phyloP scores from a whole-genome alignment of 129 eudicot genomes.

The sunflower (Helianthus annuus) region HanXRQr2.0-SUNRISE NC_035437.2:136572130-136572629 shows the following conservation, averaged over 20 bases:
- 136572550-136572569: conserved; percentile 67
- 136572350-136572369: conserved; percentile 96
- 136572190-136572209: conserved; percentile 93
- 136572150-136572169: conserved; percentile 99
- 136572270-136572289: no score
- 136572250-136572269: conserved; percentile 40
- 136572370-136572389: conserved; percentile 95
- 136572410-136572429: conserved; percentile 95
- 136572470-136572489: conserved; percentile 72
- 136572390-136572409: conserved; percentile 96
- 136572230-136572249: conserved; percentile 93
- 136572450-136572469: conserved; percentile 63
- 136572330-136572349: conserved; percentile 58
- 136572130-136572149: conserved; percentile 88
- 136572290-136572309: no score
- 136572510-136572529: conserved; percentile 75
- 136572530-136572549: conserved; percentile 93
- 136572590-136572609: conserved; percentile 95
- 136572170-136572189: conserved; percentile 95
- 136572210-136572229: conserved; percentile 90
- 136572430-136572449: conserved; percentile 75
- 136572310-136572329: neutral
- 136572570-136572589: conserved; percentile 83
- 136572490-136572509: conserved; percentile 74
- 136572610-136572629: conserved; percentile 86